A percentile compares a stretch with the other conserved stretches of the same genome.
phyloP scores from a whole-genome alignment of 352 stramenopile genomes.

The Phytophthora citrophthora region DNA sequence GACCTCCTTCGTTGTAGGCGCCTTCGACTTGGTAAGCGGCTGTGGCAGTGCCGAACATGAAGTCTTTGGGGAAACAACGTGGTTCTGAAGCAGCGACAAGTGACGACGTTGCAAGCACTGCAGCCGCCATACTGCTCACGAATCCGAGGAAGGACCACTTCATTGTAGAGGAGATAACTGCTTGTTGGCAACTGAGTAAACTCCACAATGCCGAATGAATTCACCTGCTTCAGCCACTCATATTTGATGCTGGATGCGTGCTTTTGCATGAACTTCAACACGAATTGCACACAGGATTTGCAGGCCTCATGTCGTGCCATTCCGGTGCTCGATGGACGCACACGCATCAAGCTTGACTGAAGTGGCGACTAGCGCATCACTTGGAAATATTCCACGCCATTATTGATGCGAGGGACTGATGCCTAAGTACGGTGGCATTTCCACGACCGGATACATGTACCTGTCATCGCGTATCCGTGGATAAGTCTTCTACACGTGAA shows the following conservation, averaged over 20 bases:
- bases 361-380: slow-evolving; percentile 6
- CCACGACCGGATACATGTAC: too few relatives aligned
- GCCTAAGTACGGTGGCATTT: too few relatives aligned
- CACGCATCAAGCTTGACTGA: slow-evolving; percentile 1
- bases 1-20: slow-evolving; percentile 25
- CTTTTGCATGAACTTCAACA: slow-evolving; percentile 14
- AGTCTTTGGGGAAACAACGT: slow-evolving; percentile 32
- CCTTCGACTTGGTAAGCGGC: slow-evolving; percentile 37
- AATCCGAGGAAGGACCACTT: slow-evolving; percentile 17
- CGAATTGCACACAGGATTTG: slow-evolving; percentile 4
- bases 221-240: slow-evolving; percentile 22
- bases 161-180: slow-evolving; percentile 1
- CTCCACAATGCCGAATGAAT: neutral
- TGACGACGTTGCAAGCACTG: neutral
- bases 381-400: neutral
- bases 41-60: slow-evolving; percentile 37
- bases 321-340: slow-evolving; percentile 16
- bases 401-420: neutral
- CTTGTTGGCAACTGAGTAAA: slow-evolving; percentile 7
- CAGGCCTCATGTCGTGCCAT: slow-evolving; percentile 4
- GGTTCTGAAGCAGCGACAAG: slow-evolving; percentile 3
- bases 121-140: slow-evolving; percentile 1
- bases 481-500: neutral
- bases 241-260: slow-evolving; percentile 19
- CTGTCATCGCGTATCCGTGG: slow-evolving; percentile 11